phyloP scores from a whole-genome alignment of 176 grass and related monocot species.

The Thinopyrum elongatum region DNA sequence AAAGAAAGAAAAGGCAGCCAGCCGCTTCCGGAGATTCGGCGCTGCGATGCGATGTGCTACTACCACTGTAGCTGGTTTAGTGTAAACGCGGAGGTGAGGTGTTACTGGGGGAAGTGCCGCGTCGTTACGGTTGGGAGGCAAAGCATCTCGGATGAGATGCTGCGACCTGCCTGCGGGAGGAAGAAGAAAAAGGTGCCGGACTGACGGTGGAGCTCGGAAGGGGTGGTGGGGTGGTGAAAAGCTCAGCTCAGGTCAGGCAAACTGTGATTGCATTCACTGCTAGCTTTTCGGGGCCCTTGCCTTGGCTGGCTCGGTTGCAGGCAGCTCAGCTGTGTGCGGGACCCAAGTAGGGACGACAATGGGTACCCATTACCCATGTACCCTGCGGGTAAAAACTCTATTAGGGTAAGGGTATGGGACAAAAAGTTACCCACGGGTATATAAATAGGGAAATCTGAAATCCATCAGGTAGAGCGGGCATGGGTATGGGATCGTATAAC shows the following conservation, averaged over 20 bases:
- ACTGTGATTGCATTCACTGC: conserved; percentile 27
- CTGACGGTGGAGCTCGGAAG: background rate
- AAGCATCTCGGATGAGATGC: conserved; percentile 1
- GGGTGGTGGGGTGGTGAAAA: background rate
- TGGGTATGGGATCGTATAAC: no score
- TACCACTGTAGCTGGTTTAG: background rate
- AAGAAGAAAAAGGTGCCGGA: background rate
- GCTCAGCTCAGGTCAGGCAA: background rate
- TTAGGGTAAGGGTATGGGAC: no score
- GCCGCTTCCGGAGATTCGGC: conserved; percentile 29
- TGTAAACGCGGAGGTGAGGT: background rate
- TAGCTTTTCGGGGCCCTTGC: background rate
- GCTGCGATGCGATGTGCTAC: background rate
- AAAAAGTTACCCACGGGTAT: no score
- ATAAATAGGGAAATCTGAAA: no score
- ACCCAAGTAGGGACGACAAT: no score
- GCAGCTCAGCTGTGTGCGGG: background rate
- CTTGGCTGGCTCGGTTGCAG: background rate
- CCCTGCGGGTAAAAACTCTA: no score
- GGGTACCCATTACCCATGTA: no score
- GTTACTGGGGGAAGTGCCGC: background rate
- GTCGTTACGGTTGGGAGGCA: conserved; percentile 18
- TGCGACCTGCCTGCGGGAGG: background rate
- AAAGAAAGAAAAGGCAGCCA: background rate
- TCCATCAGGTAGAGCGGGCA: no score